Base-by-base conservation (phyloP, 1,284 basidiomycete genomes). In the Ustilago xerochloae region DNA sequence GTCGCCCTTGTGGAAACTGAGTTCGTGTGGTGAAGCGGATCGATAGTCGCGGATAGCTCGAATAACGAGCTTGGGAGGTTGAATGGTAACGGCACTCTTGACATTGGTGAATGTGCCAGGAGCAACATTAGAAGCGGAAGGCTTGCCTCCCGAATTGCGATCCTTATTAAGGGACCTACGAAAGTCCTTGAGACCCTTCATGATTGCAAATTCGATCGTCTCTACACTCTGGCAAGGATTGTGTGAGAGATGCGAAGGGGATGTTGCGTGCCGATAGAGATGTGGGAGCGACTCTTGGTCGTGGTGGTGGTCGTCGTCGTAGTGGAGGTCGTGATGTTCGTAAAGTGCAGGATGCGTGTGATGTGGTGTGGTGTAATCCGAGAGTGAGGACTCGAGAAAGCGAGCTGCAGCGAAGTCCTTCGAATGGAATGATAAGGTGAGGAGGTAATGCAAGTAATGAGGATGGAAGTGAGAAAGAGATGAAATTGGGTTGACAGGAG, bases 31-130 rank as follows among this genome's bases (percentile, higher is more conserved):
- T 0, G 90, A 89, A 59, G 88, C 88, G 2, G 93, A 90, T 43
- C 88, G 86, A 86, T 94, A 91, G 20, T 88, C 85, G 26, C 88
- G 85, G 69, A 92, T 87, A 6, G 97, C 95, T 63, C 93, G 91
- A 81, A 99, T 97, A 82, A 98, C 95, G 85, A 94, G 96, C 86
- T 96, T 92, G 0, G 97, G 94, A 2, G 94, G 94, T 5, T 67
- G 84, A 29, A 77, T 78, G 26, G 62, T 65, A 18, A 71, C 74
- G 24, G 69, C 74, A 29, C 64, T 65, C 48, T 81, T 79, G 43
- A 75, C 75, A 50, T 72, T 69, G 38, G 71, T 59, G 47, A 75
- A 64, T 13, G 65, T 64, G 48, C 63, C 56, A 28, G 78, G 59
- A 22, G 41, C 35, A 33, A 32, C 33, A 22, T 33, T 59, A 38